Evolutionary conservation across 768 basidiomycete species (phyloP), one percentile per base, ranked within the genome.

Genomic region (Kockovaella imperatae): DNA sequence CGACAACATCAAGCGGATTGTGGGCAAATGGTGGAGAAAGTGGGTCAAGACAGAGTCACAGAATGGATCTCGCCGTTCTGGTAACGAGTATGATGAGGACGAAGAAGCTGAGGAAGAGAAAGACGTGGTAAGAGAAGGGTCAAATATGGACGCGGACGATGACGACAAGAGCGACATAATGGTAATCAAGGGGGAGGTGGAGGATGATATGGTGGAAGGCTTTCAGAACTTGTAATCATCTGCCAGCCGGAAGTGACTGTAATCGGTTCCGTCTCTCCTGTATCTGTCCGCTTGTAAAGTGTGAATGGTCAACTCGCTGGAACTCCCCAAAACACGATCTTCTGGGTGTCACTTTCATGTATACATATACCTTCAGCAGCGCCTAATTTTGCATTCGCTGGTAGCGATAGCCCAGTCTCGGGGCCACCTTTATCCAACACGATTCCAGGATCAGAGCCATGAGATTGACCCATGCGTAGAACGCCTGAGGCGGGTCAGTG

Each of bases 1-100:
- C 44, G 73, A 80, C 15, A 82, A 84, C 35, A 80, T 90, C 69
- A 88, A 86, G 67, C 70, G 81, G 14, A 84, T 84, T 62, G 75
- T 89, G 40, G 80, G 83, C 0, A 76, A 75, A 48, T 90, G 84
- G 83, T 87, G 84, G 69, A 74, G 77, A 45, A 74, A 75, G 23
- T 83, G 83, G 83, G 56, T 68, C 42, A 67, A 67, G 53, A 61
- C 63, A 7, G 50, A 54, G 42, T 24, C n/a, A 20, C 18, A 39
- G 26, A 11, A 21, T 21, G 44, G 30, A 7, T 29, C 28, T 11
- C 32, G 42, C 15, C 24, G 35, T 18, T 6, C 25, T 4, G 48
- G 26, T 35, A 32, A 10, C 36, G 36, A 39, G 18, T 11, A 20
- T 8, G 36, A 39, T 11, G 20, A 39, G 8, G 18, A 39, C 8